A percentile compares a stretch with the other conserved stretches of the same genome.
These are phyloP conservation scores for Corniculantispora saksenae DNA, from an alignment of 2,329 filamentous ascomycete species.

Conservation along the genomic window DNA sequence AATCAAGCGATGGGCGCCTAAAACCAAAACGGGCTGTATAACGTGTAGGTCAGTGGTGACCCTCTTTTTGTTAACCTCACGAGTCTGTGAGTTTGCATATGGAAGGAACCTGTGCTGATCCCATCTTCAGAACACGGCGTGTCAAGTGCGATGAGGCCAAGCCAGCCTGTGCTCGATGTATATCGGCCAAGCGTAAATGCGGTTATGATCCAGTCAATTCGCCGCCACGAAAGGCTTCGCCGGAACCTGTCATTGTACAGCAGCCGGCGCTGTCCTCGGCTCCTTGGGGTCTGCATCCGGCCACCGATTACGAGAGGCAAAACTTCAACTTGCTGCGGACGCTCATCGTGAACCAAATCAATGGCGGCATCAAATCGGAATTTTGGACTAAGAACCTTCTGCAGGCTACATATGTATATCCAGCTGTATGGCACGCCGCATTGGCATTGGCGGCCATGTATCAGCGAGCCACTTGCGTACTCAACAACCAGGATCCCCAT, in stretches of 20 bases:
- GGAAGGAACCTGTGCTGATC: background rate
- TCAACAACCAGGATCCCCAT: background rate
- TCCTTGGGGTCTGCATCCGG: background rate
- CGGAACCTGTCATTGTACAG: background rate
- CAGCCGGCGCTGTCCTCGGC: constrained; percentile 6
- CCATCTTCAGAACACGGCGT: background rate
- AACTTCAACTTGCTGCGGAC: constrained; percentile 3
- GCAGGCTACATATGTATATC: constrained; percentile 13
- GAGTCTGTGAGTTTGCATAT: background rate
- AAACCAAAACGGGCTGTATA: constrained; percentile 10
- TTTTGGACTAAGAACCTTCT: constrained; percentile 14
- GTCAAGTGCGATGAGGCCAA: constrained; percentile 18
- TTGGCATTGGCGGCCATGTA: constrained; percentile 14
- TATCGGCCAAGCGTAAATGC: constrained; percentile 7
- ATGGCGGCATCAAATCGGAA: constrained; percentile 3
- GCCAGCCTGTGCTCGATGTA: constrained; percentile 8
- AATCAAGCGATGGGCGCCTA: constrained; percentile 16
- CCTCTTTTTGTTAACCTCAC: background rate
- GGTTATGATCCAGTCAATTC: background rate
- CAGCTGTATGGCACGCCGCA: constrained; percentile 15
- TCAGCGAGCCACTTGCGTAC: background rate
- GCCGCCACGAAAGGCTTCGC: background rate
- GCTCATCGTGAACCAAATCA: constrained; percentile 1
- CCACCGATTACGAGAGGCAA: background rate
- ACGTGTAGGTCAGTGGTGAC: constrained; percentile 8